Evolutionary conservation across 306 rosid species (phyloP), one percentile per base, ranked within the genome.

Genomic region (Crotalaria pallida): DNA sequence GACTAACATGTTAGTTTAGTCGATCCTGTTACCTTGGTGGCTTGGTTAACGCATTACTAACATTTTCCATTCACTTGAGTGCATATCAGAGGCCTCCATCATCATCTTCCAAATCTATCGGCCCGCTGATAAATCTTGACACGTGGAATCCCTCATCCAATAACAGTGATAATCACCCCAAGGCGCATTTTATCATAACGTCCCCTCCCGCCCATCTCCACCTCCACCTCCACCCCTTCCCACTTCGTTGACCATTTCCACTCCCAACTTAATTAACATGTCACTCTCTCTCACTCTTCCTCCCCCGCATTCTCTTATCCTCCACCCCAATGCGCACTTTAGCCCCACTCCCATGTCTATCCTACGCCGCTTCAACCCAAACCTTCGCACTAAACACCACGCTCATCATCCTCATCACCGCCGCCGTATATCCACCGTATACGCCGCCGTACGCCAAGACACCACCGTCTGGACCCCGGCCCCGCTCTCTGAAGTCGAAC

Each of bases 381-480:
- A 45, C 48, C 75, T 67, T 36, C 53, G 57, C 53, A 80, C n/a
- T n/a, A n/a, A n/a, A n/a, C n/a, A n/a, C n/a, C n/a, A 49, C 55
- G n/a, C n/a, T n/a, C 77, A 44, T 73, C 75, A 63, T 61, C 71
- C 43, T 29, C 80, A 62, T 58, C 74, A 49, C 34, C 81, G 65
- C 62, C 83, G 59, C 59, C 75, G 86, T 3, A 9, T 83, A 64
- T 75, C 88, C 24, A 66, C 84, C 67, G 73, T 79, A 1, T 83
- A 83, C 29, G 91, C 97, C 0, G 80, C 92, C 60, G 85, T 91
- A 7, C 88, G 89, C 21, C 97, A 89, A 23, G 97, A 94, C 70
- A 86, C 92, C 71, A 68, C 91, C 2, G 62, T 86, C 69, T 94
- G 99, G 97, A 86, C 86, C 5, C 88, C 77, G 0, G 97, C 92